A percentile compares a stretch with the other conserved stretches of the same genome.
Evolutionary conservation across 352 stramenopile genomes (phyloP).

Genomic region (Globisporangium echinulatum): DNA sequence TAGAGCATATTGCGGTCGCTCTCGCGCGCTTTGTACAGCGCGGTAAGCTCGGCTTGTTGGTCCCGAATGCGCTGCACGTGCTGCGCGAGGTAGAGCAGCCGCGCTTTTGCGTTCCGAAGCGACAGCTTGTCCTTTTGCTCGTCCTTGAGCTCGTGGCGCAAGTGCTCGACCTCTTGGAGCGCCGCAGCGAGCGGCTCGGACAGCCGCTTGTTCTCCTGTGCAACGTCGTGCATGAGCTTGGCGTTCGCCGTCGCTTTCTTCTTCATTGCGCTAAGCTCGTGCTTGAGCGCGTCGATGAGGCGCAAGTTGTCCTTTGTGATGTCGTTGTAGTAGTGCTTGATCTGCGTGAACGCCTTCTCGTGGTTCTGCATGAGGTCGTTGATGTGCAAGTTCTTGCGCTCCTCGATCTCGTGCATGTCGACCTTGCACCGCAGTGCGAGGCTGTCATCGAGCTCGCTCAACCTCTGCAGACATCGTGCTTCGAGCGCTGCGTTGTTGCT

Average conservation of each 20-base stretch:
- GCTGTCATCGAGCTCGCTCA: conserved; percentile 72
- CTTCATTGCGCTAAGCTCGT: conserved; percentile 91
- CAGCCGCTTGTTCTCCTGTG: conserved; percentile 89
- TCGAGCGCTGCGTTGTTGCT: conserved; percentile 76
- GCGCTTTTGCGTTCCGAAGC: conserved; percentile 83
- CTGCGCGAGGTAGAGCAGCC: conserved; percentile 71
- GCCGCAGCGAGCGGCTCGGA: conserved; percentile 83
- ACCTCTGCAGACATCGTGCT: conserved; percentile 56
- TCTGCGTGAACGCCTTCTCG: conserved; percentile 89
- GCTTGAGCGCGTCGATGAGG: conserved; percentile 90
- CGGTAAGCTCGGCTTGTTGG: conserved; percentile 59
- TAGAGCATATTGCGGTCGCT: conserved; percentile 87
- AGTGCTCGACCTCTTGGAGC: conserved; percentile 84
- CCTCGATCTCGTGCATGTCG: conserved; percentile 91
- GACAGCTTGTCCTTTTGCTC: conserved; percentile 90
- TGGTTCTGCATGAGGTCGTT: conserved; percentile 95
- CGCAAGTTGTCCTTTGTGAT: conserved; percentile 93
- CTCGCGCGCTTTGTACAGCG: conserved; percentile 70
- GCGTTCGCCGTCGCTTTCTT: conserved; percentile 88
- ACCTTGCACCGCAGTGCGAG: conserved; percentile 90
- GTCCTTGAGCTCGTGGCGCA: conserved; percentile 87
- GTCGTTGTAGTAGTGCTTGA: conserved; percentile 96
- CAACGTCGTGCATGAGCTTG: conserved; percentile 91
- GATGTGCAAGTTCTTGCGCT: conserved; percentile 94
- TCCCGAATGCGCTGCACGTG: conserved; percentile 61